Evolutionary conservation across 1,284 basidiomycete genomes (phyloP), one percentile per base, ranked within the genome.

Genomic region (Puccinia hordei): DNA sequence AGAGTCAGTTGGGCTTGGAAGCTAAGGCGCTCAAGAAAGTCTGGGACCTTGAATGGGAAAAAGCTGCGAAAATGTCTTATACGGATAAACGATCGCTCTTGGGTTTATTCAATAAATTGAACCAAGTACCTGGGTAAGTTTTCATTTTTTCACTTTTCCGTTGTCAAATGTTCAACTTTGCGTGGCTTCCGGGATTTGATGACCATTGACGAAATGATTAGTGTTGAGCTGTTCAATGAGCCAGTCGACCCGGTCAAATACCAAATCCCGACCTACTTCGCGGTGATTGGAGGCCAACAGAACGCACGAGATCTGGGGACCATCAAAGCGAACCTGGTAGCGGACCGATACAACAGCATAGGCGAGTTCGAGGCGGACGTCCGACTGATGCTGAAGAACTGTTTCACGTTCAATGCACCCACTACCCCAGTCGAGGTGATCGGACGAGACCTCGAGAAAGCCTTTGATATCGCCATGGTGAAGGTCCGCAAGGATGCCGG

Each of bases 21-120:
- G 93, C 93, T 0, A 91, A 92, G 76, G 86, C 87, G 4, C 88
- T 94, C 38, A 92, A 98, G 85, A 89, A 88, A 75, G 88, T 86
- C 8, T 94, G 91, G 87, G 92, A 90, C 87, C 91, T 83, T 84
- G 95, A 98, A 85, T 99, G 96, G 95, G 86, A 89, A 46, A 93
- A 92, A 85, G 89, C 88, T 0, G 88, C 89, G 83, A 92, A 93
- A 83, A 82, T 82, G 33, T 73, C 57, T 51, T 82, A 74, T 75
- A 80, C 71, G 66, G 73, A 72, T 59, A 69, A 59, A 69, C 6
- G 41, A 27, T 78, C 46, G 1, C n/a, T 59, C 22, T 33, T 73
- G 59, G 49, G 59, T 41, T 71, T 82, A 57, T 53, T 51, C 49
- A 38, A 78, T n/a, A 66, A 69, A 51, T 57, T 35, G 19, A 51